phyloP scores from a whole-genome alignment of 2,329 filamentous ascomycete species.

The Fonsecaea monophora region DNA sequence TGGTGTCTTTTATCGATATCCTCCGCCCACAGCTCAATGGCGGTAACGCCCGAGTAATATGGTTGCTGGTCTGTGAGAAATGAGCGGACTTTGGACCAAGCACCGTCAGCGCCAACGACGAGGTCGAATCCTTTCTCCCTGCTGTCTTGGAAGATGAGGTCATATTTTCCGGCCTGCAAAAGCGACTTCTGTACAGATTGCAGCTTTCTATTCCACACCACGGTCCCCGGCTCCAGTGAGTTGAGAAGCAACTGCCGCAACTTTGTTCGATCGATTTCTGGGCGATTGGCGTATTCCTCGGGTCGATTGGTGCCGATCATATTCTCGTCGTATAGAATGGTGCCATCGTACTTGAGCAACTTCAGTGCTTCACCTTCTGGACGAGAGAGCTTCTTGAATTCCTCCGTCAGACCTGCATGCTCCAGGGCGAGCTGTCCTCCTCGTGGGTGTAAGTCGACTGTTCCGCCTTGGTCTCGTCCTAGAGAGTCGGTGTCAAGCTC shows the following conservation, averaged over 20 bases:
- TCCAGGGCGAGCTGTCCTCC: conserved; percentile 61
- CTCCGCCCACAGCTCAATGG: conserved; percentile 53
- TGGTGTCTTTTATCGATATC: conserved; percentile 53
- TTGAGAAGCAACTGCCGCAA: conserved; percentile 56
- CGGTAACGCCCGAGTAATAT: conserved; percentile 47
- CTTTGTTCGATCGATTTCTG: conserved; percentile 61
- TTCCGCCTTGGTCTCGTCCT: conserved; percentile 59
- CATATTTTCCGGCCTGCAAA: conserved; percentile 13
- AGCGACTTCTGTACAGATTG: conserved; percentile 44
- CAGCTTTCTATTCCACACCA: conserved; percentile 58
- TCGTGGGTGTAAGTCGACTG: conserved; percentile 61
- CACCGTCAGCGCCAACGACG: conserved; percentile 54
- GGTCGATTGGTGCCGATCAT: conserved; percentile 26
- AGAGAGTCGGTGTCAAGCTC: conserved; percentile 53
- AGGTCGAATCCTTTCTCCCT: conserved; percentile 43
- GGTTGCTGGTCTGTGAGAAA: conserved; percentile 40
- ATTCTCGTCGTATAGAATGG: conserved; percentile 44
- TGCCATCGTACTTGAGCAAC: conserved; percentile 53
- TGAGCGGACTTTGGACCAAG: conserved; percentile 48
- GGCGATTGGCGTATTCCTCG: conserved; percentile 46
- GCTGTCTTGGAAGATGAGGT: conserved; percentile 28
- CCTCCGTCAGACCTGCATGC: conserved; percentile 58
- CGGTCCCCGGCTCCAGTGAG: conserved; percentile 54
- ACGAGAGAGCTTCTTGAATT: conserved; percentile 59
- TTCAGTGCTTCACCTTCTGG: conserved; percentile 61